phyloP scores from a whole-genome alignment of 2,329 filamentous ascomycete genomes.

The Tolypocladium tropicale region DNA sequence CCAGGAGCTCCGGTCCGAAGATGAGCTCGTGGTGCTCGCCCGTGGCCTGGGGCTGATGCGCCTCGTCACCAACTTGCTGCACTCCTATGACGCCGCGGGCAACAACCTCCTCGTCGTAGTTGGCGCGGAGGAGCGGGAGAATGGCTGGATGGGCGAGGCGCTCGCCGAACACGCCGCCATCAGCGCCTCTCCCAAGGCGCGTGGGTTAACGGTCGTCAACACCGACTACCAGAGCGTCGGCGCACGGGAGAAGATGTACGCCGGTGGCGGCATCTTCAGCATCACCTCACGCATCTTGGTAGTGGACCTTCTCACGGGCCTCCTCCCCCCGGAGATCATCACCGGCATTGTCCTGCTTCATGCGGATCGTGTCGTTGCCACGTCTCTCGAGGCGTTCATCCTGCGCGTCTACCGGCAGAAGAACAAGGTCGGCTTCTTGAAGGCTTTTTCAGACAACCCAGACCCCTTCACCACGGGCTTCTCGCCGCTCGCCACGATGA shows the following conservation, averaged over 20 bases:
- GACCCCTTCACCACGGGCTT: conserved; percentile 87
- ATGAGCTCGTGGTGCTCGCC: conserved; percentile 88
- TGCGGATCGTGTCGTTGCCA: conserved; percentile 77
- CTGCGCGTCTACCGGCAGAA: conserved; percentile 86
- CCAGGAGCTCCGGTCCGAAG: conserved; percentile 77
- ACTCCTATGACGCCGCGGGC: conserved; percentile 92
- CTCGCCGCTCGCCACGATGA: conserved; percentile 76
- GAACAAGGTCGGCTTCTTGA: conserved; percentile 89
- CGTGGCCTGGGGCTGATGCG: conserved; percentile 86
- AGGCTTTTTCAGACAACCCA: conserved; percentile 89
- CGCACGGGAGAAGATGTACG: conserved; percentile 84
- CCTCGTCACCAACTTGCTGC: conserved; percentile 88
- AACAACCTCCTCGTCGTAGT: conserved; percentile 87
- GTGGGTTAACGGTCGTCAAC: conserved; percentile 85
- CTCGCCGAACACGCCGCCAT: conserved; percentile 91
- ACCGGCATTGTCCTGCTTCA: conserved; percentile 83
- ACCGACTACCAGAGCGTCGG: conserved; percentile 86
- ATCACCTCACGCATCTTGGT: conserved; percentile 93
- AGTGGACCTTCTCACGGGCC: conserved; percentile 77
- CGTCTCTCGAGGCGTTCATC: conserved; percentile 90
- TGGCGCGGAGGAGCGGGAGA: conserved; percentile 84
- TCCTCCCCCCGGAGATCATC: conserved; percentile 74
- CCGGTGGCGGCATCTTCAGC: conserved; percentile 81
- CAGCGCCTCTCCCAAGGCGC: conserved; percentile 69
- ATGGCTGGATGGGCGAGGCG: conserved; percentile 93